A percentile compares a stretch with the other conserved stretches of the same genome.
phyloP scores from a whole-genome alignment of 345 rosid species.

The Mercurialis annua region DNA sequence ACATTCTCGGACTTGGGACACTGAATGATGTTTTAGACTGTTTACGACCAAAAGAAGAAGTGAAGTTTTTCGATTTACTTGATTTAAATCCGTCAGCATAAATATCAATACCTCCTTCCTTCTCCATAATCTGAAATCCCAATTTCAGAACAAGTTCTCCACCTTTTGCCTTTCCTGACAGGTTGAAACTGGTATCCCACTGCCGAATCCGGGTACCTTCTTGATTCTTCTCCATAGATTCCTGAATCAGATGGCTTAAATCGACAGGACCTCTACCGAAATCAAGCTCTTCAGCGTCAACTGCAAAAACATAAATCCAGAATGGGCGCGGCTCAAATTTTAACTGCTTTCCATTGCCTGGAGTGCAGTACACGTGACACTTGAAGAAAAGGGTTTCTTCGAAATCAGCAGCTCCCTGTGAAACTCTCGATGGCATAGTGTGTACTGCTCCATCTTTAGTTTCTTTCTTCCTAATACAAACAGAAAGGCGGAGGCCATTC shows the following conservation, averaged over 20 bases:
- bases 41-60: conserved; percentile 60
- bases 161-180: conserved; percentile 88
- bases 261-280: conserved; percentile 71
- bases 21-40: conserved; percentile 87
- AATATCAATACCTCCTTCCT: conserved; percentile 85
- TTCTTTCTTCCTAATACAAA: conserved; percentile 81
- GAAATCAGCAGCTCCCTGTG: conserved; percentile 85
- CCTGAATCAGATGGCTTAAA: conserved; percentile 64
- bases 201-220: conserved; percentile 83
- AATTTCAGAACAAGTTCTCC: conserved; percentile 73
- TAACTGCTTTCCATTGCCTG: conserved; percentile 49
- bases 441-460: conserved; percentile 77
- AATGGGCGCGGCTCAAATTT: conserved; percentile 87
- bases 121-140: conserved; percentile 95
- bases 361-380: conserved; percentile 70
- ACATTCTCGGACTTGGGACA: conserved; percentile 76
- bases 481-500: conserved; percentile 91
- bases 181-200: conserved; percentile 74
- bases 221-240: conserved; percentile 68
- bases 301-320: conserved; percentile 59
- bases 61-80: conserved; percentile 33
- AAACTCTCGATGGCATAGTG: conserved; percentile 89
- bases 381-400: conserved; percentile 82
- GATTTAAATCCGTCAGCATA: conserved; percentile 55
- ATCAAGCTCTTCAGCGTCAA: conserved; percentile 79